Evolutionary conservation across 148 eudicot species (phyloP).

Genomic region (Polygonum maritimum): DNA sequence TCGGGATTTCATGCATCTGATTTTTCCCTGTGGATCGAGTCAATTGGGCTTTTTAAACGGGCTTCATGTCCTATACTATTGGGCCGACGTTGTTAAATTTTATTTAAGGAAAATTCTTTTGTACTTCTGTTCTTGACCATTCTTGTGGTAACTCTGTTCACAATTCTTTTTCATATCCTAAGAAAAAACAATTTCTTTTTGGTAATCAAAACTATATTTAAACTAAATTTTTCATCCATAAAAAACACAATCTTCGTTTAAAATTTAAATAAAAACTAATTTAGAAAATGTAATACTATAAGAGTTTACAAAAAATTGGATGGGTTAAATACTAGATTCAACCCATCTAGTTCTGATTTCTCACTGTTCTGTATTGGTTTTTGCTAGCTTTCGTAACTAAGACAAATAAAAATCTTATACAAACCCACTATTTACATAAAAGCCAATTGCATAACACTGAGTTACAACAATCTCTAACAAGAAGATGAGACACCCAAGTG

Average conservation of each 20-base stretch:
- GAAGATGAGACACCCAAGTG: conserved; percentile 16
- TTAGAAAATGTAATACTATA: too few relatives aligned
- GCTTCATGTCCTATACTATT: background rate
- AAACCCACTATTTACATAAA: conserved; percentile 27
- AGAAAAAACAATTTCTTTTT: too few relatives aligned
- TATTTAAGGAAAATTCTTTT: too few relatives aligned
- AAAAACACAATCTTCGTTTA: too few relatives aligned
- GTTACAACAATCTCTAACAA: background rate
- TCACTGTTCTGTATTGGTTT: background rate
- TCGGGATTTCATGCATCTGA: background rate
- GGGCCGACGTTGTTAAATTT: background rate
- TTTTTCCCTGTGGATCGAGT: background rate
- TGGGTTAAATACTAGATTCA: background rate
- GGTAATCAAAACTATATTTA: too few relatives aligned
- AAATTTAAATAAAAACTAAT: too few relatives aligned
- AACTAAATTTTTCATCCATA: too few relatives aligned
- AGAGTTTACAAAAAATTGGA: too few relatives aligned
- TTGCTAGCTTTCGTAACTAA: background rate
- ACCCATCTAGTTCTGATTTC: background rate
- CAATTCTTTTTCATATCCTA: too few relatives aligned
- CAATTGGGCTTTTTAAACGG: background rate
- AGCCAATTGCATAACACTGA: background rate
- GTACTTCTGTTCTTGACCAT: too few relatives aligned
- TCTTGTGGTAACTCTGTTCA: too few relatives aligned
- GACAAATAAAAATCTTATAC: background rate